phyloP scores from a whole-genome alignment of 441 rosid genomes.

The Sinapis alba region DNA sequence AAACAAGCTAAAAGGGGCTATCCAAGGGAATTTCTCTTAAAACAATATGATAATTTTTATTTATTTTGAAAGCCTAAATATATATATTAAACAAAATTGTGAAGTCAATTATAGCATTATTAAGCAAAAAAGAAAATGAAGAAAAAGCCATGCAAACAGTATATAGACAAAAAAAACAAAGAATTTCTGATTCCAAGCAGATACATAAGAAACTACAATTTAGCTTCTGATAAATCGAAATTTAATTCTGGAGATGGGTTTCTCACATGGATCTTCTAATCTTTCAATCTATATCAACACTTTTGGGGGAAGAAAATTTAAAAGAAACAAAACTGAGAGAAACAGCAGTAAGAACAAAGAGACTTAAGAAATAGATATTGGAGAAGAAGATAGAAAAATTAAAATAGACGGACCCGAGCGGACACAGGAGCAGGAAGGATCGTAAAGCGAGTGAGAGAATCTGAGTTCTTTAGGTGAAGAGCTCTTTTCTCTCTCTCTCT shows the following conservation, averaged over 20 bases:
- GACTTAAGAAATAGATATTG: background rate
- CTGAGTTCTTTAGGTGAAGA: constrained; percentile 8
- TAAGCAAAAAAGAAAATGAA: background rate
- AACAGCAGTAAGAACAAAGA: background rate
- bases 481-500: constrained; percentile 5
- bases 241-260: background rate
- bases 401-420: constrained; percentile 25
- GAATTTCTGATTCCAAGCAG: background rate
- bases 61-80: background rate
- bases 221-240: background rate
- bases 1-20: too few relatives aligned
- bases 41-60: background rate
- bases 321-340: background rate
- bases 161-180: background rate
- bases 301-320: background rate
- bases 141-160: constrained; percentile 9
- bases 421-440: constrained; percentile 19
- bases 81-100: background rate
- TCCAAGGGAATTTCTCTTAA: too few relatives aligned
- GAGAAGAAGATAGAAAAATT: background rate
- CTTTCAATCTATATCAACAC: background rate
- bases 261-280: constrained; percentile 32
- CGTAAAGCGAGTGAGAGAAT: constrained; percentile 21
- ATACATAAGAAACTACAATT: background rate
- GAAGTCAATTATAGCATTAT: background rate